Evolutionary conservation across 805 yeast genomes (phyloP).

Genomic region (Kuraishia piskuri): DNA sequence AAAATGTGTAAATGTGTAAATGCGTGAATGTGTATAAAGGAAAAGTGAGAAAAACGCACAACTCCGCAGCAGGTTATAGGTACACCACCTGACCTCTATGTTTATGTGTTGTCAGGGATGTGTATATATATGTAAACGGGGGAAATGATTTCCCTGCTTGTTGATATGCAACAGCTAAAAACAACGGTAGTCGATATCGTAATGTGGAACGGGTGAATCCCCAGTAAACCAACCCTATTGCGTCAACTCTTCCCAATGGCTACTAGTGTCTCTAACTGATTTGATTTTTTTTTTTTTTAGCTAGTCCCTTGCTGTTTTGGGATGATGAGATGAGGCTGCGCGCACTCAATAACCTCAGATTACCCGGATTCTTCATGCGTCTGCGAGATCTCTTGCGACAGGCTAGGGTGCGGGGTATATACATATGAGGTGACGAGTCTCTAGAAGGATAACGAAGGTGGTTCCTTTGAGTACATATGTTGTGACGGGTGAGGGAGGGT

Average conservation of each 20-base stretch:
- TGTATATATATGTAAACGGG: too few relatives aligned
- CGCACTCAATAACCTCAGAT: background rate
- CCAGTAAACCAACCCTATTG: too few relatives aligned
- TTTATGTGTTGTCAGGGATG: too few relatives aligned
- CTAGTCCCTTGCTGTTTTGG: background rate
- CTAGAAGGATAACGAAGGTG: too few relatives aligned
- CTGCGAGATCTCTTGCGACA: background rate
- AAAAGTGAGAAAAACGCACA: background rate
- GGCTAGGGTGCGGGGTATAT: background rate
- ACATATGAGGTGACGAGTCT: too few relatives aligned
- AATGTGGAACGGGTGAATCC: too few relatives aligned
- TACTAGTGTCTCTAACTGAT: background rate
- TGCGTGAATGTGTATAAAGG: background rate
- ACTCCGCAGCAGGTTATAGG: background rate
- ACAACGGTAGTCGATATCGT: too few relatives aligned
- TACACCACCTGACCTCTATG: too few relatives aligned
- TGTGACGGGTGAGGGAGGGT: too few relatives aligned
- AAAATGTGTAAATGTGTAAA: background rate
- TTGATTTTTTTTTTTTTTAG: background rate
- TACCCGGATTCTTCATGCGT: background rate
- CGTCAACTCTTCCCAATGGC: background rate
- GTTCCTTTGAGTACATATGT: too few relatives aligned
- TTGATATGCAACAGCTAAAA: too few relatives aligned
- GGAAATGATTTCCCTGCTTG: too few relatives aligned
- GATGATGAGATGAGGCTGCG: background rate